Percentiles rank a stretch among this genome's conserved stretches.
phyloP scores from a whole-genome alignment of 2,329 filamentous ascomycete species.

The Colletotrichum incanum region DNA sequence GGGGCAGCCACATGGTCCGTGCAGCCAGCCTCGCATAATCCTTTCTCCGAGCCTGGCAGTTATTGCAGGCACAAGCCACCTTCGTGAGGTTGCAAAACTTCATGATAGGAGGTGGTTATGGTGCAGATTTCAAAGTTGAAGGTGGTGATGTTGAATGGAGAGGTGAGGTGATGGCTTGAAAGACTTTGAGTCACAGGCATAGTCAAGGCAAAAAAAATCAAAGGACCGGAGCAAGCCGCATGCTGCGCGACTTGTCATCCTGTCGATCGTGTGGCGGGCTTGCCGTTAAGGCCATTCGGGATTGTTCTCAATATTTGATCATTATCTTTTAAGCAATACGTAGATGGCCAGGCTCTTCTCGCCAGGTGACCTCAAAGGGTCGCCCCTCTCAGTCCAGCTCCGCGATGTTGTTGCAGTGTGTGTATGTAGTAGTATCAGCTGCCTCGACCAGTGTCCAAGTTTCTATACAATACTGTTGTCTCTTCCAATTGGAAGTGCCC shows the following conservation, averaged over 20 bases:
- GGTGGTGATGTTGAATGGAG: not conserved
- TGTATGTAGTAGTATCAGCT: too few relatives aligned
- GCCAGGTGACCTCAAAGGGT: conserved; percentile 9
- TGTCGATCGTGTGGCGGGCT: not conserved
- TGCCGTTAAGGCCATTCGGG: not conserved
- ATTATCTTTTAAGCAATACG: conserved; percentile 42
- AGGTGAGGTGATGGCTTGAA: not conserved
- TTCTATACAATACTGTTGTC: conserved; percentile 22
- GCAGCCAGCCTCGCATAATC: conserved; percentile 13
- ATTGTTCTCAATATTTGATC: conserved; percentile 32
- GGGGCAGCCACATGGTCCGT: conserved; percentile 22
- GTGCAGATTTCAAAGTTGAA: not conserved
- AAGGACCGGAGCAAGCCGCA: not conserved
- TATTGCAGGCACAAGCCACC: conserved; percentile 22
- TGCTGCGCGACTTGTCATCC: not conserved
- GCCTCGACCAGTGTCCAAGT: conserved; percentile 2
- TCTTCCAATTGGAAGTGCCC: not conserved
- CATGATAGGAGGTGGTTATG: conserved; percentile 16
- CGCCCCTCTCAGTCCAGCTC: conserved; percentile 14
- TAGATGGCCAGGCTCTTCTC: conserved; percentile 16
- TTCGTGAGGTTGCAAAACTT: not conserved
- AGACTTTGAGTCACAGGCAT: not conserved
- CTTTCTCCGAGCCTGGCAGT: conserved; percentile 34
- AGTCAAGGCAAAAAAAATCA: not conserved
- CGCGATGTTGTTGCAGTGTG: conserved; percentile 2